phyloP scores from a whole-genome alignment of 2,329 filamentous ascomycete species.

The Aspergillus spinulosporus region DNA sequence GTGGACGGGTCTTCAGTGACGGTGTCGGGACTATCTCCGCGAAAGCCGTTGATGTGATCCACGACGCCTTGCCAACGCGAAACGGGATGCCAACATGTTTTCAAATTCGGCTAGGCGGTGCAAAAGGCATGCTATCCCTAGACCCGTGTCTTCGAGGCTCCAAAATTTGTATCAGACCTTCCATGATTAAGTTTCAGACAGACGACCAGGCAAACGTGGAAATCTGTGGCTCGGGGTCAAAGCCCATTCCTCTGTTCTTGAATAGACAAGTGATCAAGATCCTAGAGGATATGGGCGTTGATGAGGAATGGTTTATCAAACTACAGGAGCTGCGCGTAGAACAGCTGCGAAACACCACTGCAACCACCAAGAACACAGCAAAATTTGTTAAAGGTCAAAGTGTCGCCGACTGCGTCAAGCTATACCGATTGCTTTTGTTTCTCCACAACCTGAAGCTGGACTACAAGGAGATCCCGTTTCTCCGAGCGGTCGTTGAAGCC shows the following conservation, averaged over 20 bases:
- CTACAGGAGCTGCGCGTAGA: constrained; percentile 65
- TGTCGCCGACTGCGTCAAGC: constrained; percentile 60
- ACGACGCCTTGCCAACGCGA: constrained; percentile 52
- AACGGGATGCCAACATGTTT: constrained; percentile 61
- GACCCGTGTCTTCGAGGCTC: constrained; percentile 62
- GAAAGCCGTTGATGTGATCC: constrained; percentile 59
- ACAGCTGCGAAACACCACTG: constrained; percentile 60
- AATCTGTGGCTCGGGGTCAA: constrained; percentile 60
- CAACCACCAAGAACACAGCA: constrained; percentile 61
- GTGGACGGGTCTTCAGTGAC: constrained; percentile 67
- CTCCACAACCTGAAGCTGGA: constrained; percentile 57
- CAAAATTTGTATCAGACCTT: constrained; percentile 63
- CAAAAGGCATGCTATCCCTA: constrained; percentile 76
- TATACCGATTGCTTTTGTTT: constrained; percentile 64
- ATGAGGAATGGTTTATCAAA: constrained; percentile 59
- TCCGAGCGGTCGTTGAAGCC: constrained; percentile 70
- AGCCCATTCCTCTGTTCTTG: constrained; percentile 67
- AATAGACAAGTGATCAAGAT: constrained; percentile 86
- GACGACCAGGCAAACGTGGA: constrained; percentile 20
- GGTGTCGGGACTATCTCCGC: constrained; percentile 73
- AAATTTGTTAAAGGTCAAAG: constrained; percentile 64
- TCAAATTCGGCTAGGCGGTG: constrained; percentile 72
- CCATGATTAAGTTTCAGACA: constrained; percentile 84
- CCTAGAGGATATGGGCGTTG: constrained; percentile 72
- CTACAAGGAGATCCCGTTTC: constrained; percentile 67